Base-by-base conservation (phyloP, 257 asterid species). In the Verbascum thapsus region DNA sequence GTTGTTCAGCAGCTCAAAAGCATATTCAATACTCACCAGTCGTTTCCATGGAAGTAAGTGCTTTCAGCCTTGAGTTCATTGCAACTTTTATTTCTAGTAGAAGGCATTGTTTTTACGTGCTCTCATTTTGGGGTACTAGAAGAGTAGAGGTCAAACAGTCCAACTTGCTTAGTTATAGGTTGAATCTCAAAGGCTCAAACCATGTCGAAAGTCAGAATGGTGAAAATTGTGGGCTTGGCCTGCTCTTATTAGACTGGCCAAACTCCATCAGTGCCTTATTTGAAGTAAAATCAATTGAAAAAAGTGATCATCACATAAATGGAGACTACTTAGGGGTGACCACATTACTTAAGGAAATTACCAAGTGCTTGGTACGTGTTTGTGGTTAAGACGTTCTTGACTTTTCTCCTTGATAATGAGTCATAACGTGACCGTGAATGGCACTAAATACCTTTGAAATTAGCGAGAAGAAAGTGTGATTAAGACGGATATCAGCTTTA, bases 11-110 rank as follows among this genome's bases (percentile, higher is more conserved):
- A 19, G 95, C 96, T 70, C 80, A 78, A 76, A 80, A 79, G 34
- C 80, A 80, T 67, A 77, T 90, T 71, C 78, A 85, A 37, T 90
- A 90, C 73, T 81, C 87, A 17, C 96, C 96, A 54, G 44, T 90
- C 72, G 86, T 87, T 69, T 71, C 95, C 37, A 40, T 80, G 66
- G 82, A 85, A 80, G 97, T 90, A 74, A 61, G 83, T 26, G 32
- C 59, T 30, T 56, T 47, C 42, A 41, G 19, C 67, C 69, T 39
- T n/a, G n/a, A n/a, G n/a, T n/a, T n/a, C n/a, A n/a, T n/a, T n/a
- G n/a, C n/a, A n/a, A n/a, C n/a, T n/a, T n/a, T 40, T 30, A 20
- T 57, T 52, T 67, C 26, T 64, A 63, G n/a, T 32, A 49, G 50
- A n/a, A n/a, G n/a, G n/a, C n/a, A n/a, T n/a, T n/a, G n/a, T n/a